A percentile compares a stretch with the other conserved stretches of the same genome.
These are phyloP conservation scores for Skeletonema tropicum DNA, from an alignment of 108 stramenopile species.

Conservation along the genomic window DNA sequence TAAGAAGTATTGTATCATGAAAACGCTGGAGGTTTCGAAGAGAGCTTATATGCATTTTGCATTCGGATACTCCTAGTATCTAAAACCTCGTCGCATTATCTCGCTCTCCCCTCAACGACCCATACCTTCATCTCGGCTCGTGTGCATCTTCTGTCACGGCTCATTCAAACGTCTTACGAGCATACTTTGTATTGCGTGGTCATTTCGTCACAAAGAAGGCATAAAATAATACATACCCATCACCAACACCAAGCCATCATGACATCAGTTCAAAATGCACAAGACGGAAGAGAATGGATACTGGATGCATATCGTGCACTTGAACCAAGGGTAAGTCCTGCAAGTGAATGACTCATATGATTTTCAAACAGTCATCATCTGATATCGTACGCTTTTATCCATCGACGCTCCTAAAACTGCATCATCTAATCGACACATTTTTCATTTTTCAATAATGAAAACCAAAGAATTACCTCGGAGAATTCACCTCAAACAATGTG, in stretches of 20 bases:
- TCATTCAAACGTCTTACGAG: too few species aligned
- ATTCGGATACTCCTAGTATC: too few species aligned
- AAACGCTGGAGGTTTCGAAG: too few species aligned
- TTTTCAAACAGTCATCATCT: neutral
- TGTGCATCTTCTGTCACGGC: too few species aligned
- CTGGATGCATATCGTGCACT: slow-evolving; percentile 45
- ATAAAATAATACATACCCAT: neutral
- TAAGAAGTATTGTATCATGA: too few species aligned
- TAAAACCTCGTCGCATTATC: too few species aligned
- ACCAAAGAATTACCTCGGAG: slow-evolving; percentile 54
- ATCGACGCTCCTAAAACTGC: neutral
- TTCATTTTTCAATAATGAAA: too few species aligned
- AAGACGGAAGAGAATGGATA: slow-evolving; percentile 35
- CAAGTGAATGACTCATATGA: neutral
- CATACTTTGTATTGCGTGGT: too few species aligned
- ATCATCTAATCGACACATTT: neutral
- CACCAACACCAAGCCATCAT: neutral
- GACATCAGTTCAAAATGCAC: neutral
- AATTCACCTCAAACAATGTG: slow-evolving; percentile 59
- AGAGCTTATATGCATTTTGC: too few species aligned
- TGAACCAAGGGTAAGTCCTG: slow-evolving; percentile 40
- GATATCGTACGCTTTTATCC: too few species aligned
- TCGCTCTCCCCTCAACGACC: too few species aligned
- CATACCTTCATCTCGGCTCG: too few species aligned
- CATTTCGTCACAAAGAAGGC: neutral